phyloP scores from a whole-genome alignment of 495 filamentous ascomycete genomes.

The Xylaria bambusicola region DNA sequence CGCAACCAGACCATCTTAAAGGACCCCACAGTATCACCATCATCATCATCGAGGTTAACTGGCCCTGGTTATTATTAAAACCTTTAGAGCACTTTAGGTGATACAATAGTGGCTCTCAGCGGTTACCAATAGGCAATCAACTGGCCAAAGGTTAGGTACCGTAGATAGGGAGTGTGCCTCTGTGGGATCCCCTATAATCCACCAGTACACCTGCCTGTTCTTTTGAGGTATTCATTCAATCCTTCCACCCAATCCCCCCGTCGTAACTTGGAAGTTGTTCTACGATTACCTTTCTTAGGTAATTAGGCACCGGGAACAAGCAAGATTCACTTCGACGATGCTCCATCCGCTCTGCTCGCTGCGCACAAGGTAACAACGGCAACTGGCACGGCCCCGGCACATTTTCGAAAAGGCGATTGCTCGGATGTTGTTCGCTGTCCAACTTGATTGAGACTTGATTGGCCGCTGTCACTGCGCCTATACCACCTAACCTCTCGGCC shows the following conservation, averaged over 20 bases:
- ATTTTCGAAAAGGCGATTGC: constrained; percentile 3
- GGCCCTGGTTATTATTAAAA: no score
- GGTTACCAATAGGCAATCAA: no score
- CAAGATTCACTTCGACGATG: no score
- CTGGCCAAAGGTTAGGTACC: no score
- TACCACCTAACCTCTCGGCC: background rate
- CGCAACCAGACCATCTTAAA: background rate
- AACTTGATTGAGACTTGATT: constrained; percentile 7
- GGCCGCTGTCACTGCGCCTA: background rate
- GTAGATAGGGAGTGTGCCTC: no score
- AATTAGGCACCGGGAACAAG: background rate
- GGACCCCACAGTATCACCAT: no score
- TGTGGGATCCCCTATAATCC: no score
- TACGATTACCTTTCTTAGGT: background rate
- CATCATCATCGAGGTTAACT: no score
- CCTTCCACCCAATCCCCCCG: background rate
- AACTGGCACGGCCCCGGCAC: constrained; percentile 2
- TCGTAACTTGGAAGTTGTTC: no score
- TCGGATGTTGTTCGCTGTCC: constrained; percentile 1
- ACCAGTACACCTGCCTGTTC: background rate
- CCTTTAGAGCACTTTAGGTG: no score
- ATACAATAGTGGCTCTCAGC: no score
- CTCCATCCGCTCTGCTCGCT: constrained; percentile 7
- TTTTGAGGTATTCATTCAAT: background rate
- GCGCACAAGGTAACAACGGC: constrained; percentile 10